Percentiles rank a stretch among this genome's conserved stretches.
Conservation (phyloP, 495 filamentous ascomycete genomes). For the Lophiotrema nucula region DNA sequence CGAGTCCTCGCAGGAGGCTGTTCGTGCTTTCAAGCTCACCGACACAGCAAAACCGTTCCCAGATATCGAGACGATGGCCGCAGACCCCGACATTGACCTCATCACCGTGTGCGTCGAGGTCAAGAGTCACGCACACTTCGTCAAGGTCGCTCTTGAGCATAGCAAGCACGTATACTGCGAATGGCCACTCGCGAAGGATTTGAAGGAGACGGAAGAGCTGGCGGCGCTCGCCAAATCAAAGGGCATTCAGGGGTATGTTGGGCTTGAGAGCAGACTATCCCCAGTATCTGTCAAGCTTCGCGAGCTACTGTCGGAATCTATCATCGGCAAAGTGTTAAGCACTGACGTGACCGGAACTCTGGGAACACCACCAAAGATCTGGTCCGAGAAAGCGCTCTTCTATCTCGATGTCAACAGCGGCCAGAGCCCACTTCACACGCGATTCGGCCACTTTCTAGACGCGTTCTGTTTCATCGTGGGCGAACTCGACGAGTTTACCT, state of each 20-base stretch:
- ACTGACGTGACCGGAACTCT: background rate
- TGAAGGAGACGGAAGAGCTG: constrained; percentile 14
- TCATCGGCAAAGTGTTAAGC: constrained; percentile 11
- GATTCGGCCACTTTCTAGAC: constrained; percentile 7
- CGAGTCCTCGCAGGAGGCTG: constrained; percentile 5
- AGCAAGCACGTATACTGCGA: constrained; percentile 14
- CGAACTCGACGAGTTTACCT: background rate
- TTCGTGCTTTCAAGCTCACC: constrained; percentile 8
- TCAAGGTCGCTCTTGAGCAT: constrained; percentile 2
- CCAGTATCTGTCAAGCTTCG: background rate
- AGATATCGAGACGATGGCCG: constrained; percentile 1
- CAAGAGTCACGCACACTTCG: background rate
- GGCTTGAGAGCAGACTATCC: background rate
- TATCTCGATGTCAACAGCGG: constrained; percentile 7
- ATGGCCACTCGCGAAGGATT: constrained; percentile 14
- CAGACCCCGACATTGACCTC: constrained; percentile 22
- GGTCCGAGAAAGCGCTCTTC: constrained; percentile 1
- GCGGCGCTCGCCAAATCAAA: constrained; percentile 5
- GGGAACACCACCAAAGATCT: background rate
- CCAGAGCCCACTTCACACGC: background rate
- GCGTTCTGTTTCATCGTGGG: background rate
- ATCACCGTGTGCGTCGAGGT: constrained; percentile 8
- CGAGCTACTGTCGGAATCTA: background rate
- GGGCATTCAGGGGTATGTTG: constrained; percentile 1
- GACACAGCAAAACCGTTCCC: constrained; percentile 19